These are phyloP conservation scores for Camelina laxa DNA, from an alignment of 345 rosid species.

Conservation along the genomic window DNA sequence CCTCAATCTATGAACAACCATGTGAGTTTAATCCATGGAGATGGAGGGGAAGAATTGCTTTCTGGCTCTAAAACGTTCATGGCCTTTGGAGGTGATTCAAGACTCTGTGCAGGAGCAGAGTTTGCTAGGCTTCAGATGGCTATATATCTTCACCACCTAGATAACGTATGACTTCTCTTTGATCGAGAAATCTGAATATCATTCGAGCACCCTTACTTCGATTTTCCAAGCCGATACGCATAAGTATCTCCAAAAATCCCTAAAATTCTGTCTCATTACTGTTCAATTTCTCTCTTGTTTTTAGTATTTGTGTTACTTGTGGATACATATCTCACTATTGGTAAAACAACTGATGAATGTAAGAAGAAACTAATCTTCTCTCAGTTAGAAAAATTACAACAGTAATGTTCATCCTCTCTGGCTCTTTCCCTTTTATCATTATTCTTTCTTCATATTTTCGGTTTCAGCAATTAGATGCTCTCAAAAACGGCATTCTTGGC, in stretches of 20 bases:
- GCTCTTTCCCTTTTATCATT: neutral
- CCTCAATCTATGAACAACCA: conserved; percentile 46
- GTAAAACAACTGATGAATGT: neutral
- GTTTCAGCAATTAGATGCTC: conserved; percentile 53
- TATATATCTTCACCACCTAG: conserved; percentile 44
- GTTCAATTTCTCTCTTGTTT: neutral
- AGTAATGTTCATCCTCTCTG: neutral
- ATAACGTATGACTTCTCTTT: conserved; percentile 43
- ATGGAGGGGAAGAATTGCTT: conserved; percentile 47
- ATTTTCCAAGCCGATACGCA: conserved; percentile 39
- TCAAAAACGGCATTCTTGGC: conserved; percentile 48
- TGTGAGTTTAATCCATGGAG: conserved; percentile 52
- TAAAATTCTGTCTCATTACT: neutral
- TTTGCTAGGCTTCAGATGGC: conserved; percentile 49
- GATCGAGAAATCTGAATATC: conserved; percentile 33
- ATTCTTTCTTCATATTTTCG: conserved; percentile 41
- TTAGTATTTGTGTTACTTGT: neutral
- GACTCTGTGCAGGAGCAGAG: conserved; percentile 56
- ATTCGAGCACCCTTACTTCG: conserved; percentile 28
- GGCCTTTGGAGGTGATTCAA: conserved; percentile 57
- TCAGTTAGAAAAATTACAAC: neutral
- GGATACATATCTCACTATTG: neutral
- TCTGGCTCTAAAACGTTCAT: conserved; percentile 51
- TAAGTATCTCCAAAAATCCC: conserved; percentile 3
- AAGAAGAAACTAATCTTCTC: neutral